Evolutionary conservation across 768 basidiomycete genomes (phyloP).

Genomic region (Mycena galericulata): DNA sequence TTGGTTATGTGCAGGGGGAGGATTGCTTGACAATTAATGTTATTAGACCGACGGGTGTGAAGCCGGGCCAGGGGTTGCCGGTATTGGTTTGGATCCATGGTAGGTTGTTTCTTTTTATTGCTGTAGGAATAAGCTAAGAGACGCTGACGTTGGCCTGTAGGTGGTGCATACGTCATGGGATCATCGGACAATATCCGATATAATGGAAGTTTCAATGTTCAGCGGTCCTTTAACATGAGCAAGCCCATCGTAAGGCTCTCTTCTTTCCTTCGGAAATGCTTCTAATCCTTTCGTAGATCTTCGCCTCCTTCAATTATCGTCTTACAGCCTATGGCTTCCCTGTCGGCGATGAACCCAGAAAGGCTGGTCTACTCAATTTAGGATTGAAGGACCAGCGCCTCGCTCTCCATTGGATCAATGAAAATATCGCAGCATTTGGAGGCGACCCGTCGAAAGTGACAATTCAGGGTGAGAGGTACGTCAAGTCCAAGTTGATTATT

Average conservation of each 20-base stretch:
- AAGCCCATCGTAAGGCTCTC: conserved; percentile 24
- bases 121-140: conserved; percentile 25
- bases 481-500: conserved; percentile 24
- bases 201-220: conserved; percentile 29
- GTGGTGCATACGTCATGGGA: conserved; percentile 24
- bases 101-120: conserved; percentile 22
- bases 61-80: conserved; percentile 27
- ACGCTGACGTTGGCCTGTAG: conserved; percentile 22
- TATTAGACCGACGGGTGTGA: conserved; percentile 27
- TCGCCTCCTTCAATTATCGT: conserved; percentile 27
- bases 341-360: conserved; percentile 25
- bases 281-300: conserved; percentile 25
- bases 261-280: conserved; percentile 21
- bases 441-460: conserved; percentile 27
- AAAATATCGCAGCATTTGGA: conserved; percentile 27
- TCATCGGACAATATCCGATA: conserved; percentile 29
- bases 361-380: conserved; percentile 29
- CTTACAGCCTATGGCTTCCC: conserved; percentile 30
- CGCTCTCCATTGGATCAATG: conserved; percentile 26
- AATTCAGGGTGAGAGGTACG: conserved; percentile 27
- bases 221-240: conserved; percentile 26
- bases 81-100: conserved; percentile 27
- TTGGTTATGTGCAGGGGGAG: conserved; percentile 28
- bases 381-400: conserved; percentile 28
- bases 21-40: conserved; percentile 27